These are phyloP conservation scores for Melocanna baccifera DNA, from an alignment of 176 grass and related monocot genomes.

Conservation along the genomic window DNA sequence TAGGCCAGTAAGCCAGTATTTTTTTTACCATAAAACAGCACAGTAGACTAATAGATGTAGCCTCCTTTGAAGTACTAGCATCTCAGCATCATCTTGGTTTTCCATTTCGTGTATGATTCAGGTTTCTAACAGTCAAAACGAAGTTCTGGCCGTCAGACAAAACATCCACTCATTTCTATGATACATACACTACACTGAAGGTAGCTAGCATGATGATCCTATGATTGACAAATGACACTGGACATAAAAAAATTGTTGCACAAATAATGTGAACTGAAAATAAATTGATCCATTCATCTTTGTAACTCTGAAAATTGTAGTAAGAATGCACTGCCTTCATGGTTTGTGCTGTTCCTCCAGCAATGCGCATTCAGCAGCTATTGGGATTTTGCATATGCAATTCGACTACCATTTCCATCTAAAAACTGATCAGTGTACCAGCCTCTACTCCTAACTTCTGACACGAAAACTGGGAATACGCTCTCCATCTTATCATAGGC, in stretches of 20 bases:
- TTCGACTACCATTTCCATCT: constrained; percentile 67
- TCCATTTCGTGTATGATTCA: neutral
- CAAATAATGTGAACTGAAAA: neutral
- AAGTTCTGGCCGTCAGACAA: neutral
- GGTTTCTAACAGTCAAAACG: neutral
- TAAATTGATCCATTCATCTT: neutral
- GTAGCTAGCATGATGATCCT: neutral
- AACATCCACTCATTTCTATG: neutral
- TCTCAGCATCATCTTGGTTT: neutral
- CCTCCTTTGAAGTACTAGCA: neutral
- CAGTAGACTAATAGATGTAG: neutral
- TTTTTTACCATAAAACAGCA: neutral
- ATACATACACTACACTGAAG: neutral
- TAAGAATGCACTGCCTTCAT: neutral
- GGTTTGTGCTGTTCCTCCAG: neutral
- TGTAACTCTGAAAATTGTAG: neutral
- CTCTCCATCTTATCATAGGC: constrained; percentile 67
- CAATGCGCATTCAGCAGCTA: neutral
- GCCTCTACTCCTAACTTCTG: constrained; percentile 61
- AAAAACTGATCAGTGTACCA: constrained; percentile 96
- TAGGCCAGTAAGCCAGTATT: neutral
- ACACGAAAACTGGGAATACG: constrained; percentile 62
- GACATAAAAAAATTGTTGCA: neutral
- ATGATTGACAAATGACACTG: neutral
- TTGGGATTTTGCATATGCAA: constrained; percentile 32